phyloP scores from a whole-genome alignment of 2,329 filamentous ascomycete species.

The Talaromyces sp. region DNA sequence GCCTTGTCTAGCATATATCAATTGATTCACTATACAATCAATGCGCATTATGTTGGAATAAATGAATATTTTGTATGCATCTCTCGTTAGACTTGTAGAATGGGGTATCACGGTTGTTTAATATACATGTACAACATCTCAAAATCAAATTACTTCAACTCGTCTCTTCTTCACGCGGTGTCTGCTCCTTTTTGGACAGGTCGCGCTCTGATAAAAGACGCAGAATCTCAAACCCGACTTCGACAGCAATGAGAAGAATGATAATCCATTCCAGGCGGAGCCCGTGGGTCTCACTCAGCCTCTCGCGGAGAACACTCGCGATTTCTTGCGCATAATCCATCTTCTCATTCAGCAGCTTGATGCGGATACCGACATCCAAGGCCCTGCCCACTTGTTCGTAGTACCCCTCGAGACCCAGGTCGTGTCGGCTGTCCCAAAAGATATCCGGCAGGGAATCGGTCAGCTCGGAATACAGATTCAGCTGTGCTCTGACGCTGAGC shows the following conservation, averaged over 20 bases:
- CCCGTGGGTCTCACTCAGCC: slow-evolving; percentile 84
- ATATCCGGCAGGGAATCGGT: slow-evolving; percentile 93
- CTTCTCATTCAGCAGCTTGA: slow-evolving; percentile 88
- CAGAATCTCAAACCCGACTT: slow-evolving; percentile 81
- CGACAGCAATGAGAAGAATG: slow-evolving; percentile 85
- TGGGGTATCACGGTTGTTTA: slow-evolving; percentile 8
- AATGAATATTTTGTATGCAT: background rate
- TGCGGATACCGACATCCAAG: slow-evolving; percentile 84
- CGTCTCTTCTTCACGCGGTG: background rate
- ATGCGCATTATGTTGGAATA: background rate
- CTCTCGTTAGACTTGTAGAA: slow-evolving; percentile 2
- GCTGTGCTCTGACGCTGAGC: slow-evolving; percentile 77
- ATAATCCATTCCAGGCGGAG: slow-evolving; percentile 91
- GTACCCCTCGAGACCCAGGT: slow-evolving; percentile 86
- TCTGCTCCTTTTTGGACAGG: slow-evolving; percentile 27
- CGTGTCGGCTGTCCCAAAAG: slow-evolving; percentile 89
- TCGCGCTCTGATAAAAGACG: slow-evolving; percentile 62
- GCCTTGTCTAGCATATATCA: background rate
- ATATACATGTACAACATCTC: slow-evolving; percentile 1
- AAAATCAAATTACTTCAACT: background rate
- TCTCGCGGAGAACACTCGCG: slow-evolving; percentile 78
- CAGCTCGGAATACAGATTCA: slow-evolving; percentile 95
- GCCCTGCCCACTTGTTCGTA: slow-evolving; percentile 90
- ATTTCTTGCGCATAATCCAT: slow-evolving; percentile 98
- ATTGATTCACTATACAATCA: too few species aligned